A percentile compares a stretch with the other conserved stretches of the same genome.
These are phyloP conservation scores for Stromatinia cepivora DNA, from an alignment of 2,329 filamentous ascomycete genomes.

Conservation along the genomic window DNA sequence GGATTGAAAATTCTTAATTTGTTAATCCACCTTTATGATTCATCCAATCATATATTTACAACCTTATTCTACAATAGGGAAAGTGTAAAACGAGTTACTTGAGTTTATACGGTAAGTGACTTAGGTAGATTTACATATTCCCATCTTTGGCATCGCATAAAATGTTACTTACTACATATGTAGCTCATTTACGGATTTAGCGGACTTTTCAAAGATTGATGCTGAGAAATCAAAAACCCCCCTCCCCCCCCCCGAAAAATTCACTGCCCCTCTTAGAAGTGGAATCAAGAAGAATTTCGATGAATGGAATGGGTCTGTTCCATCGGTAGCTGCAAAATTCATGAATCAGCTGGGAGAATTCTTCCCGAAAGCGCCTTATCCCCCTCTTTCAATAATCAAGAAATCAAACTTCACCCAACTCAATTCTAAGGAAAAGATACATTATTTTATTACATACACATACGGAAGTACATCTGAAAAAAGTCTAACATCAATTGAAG, in stretches of 20 bases:
- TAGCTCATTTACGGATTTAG: conserved; percentile 10
- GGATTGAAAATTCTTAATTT: too few species aligned
- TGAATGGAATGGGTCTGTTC: neutral
- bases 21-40: too few species aligned
- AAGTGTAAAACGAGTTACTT: too few species aligned
- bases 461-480: neutral
- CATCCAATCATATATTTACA: too few species aligned
- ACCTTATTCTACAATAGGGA: too few species aligned
- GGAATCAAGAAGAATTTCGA: conserved; percentile 14
- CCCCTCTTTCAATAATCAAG: neutral
- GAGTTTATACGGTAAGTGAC: too few species aligned
- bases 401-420: too few species aligned
- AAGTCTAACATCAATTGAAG: neutral
- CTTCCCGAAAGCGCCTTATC: too few species aligned
- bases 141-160: neutral
- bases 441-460: neutral
- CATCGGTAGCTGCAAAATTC: neutral
- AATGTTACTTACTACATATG: too few species aligned
- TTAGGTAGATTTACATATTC: too few species aligned
- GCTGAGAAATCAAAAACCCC: conserved; percentile 21
- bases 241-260: too few species aligned
- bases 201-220: conserved; percentile 3
- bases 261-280: conserved; percentile 12
- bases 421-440: neutral
- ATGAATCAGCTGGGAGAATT: neutral